Evolutionary conservation across 306 rosid species (phyloP), one percentile per base, ranked within the genome.

Genomic region (Lagenaria siceraria): DNA sequence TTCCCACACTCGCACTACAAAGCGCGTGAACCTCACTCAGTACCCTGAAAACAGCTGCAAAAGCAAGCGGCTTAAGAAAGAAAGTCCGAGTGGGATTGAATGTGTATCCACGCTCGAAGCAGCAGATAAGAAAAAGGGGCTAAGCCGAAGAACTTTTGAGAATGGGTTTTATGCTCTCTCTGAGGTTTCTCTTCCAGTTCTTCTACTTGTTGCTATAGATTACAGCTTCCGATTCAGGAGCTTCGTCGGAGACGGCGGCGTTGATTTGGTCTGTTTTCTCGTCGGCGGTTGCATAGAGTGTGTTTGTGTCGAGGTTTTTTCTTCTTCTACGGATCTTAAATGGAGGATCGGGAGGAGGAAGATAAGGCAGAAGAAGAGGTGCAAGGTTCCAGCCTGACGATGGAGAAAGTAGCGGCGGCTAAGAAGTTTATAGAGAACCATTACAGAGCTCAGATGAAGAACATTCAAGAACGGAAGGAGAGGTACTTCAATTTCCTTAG

Each of bases 381-480:
- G 69, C 75, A 86, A 15, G 96, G 85, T 40, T 94, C 98, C 56
- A 90, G 89, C 85, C 76, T 94, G 80, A 94, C 98, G 42, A 35
- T 94, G 85, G 98, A 94, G 85, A 89, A 87, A 82, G 98, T 91
- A 10, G 97, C 91, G 75, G 96, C 85, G 5, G 98, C 98, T 18
- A 94, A 94, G 82, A 88, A 91, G 86, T 94, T 85, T 84, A 94
- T 91, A 40, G 98, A 91, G 84, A 86, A 56, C n/a, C 98, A 94
- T 84, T 94, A 91, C 83, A 90, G 69, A 83, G 77, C 97, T 82
- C 98, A 91, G 69, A 87, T 58, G 88, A 94, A 82, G 78, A 91
- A 84, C 77, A 85, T 91, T 75, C 83, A 78, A 73, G 97, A 91
- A 17, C 98, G 98, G 72, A 91, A 88, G 31, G 89, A 90, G 25